Base-by-base conservation (phyloP, 306 rosid species). In the Gastrolobium bilobum region DNA sequence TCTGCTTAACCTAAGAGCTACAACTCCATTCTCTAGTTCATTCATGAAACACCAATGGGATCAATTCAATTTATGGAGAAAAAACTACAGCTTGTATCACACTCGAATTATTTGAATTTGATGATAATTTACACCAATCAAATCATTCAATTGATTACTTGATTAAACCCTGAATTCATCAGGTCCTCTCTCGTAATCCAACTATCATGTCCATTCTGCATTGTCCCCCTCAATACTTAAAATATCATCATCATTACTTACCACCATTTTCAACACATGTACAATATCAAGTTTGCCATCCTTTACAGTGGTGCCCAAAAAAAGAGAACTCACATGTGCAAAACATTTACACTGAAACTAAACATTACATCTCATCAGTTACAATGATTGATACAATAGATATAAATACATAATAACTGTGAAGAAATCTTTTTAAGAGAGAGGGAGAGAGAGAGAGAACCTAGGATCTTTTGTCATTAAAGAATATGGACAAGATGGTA, bases 381-480 rank as follows among this genome's bases (percentile, higher is more conserved):
- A 56, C 64, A 60, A 50, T 5, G 10, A 51, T 40, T 0, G n/a
- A n/a, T n/a, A 42, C 34, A 58, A 58, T 40, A 26, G n/a, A 64
- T n/a, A n/a, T n/a, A n/a, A 20, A 20, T 20, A 20, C 26, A 20
- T 51, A 57, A 65, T 54, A 65, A 48, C 42, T 26, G 44, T 63
- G 67, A 70, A 52, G 68, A 11, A 52, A 20, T 20, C 26, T 20
- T 20, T 20, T 20, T 20, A 20, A 20, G 26, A 20, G 26, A 3
- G 29, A 7, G 2, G 30, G 5, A 26, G 13, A 47, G 13, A 37
- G 2, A 78, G 42, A 54, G 54, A 42, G 26, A 51, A 38, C 72
- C 72, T 71, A 78, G 58, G 52, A 68, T 48, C 34, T 60, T 52
- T 70, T 40, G 5, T 71, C 38, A 54, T 44, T 15, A 29, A 29